Conservation (phyloP, 2,329 filamentous ascomycete species). For the Apiospora koreana region DNA sequence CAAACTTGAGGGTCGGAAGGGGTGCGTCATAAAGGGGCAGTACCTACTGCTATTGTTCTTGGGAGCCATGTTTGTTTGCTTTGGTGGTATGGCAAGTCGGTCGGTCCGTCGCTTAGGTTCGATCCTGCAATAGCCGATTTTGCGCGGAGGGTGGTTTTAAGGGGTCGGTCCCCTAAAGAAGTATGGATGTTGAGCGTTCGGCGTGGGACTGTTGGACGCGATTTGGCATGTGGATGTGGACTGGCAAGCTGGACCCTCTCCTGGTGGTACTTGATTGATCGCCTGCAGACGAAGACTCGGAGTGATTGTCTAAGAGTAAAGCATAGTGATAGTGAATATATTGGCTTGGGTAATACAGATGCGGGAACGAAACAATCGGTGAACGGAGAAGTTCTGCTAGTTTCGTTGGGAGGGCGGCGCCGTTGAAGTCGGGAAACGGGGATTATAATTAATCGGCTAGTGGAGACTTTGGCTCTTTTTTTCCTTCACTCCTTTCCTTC, state of each 20-base stretch:
- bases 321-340: conserved; percentile 1
- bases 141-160: neutral
- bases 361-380: neutral
- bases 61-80: conserved; percentile 38
- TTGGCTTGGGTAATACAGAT: neutral
- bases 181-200: neutral
- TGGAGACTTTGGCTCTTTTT: neutral
- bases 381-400: neutral
- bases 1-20: conserved; percentile 17
- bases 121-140: neutral
- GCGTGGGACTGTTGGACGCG: neutral
- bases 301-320: conserved; percentile 5
- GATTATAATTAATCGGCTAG: neutral
- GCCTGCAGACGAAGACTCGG: neutral
- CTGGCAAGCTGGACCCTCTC: neutral
- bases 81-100: neutral
- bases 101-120: conserved; percentile 1
- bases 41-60: conserved; percentile 36
- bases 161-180: neutral
- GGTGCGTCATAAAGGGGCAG: neutral
- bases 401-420: neutral
- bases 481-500: neutral
- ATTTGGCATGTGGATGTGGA: neutral
- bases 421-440: conserved; percentile 9
- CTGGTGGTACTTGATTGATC: neutral